Evolutionary conservation across 495 filamentous ascomycete species (phyloP), one percentile per base, ranked within the genome.

Genomic region (Aspergillus nanangensis): DNA sequence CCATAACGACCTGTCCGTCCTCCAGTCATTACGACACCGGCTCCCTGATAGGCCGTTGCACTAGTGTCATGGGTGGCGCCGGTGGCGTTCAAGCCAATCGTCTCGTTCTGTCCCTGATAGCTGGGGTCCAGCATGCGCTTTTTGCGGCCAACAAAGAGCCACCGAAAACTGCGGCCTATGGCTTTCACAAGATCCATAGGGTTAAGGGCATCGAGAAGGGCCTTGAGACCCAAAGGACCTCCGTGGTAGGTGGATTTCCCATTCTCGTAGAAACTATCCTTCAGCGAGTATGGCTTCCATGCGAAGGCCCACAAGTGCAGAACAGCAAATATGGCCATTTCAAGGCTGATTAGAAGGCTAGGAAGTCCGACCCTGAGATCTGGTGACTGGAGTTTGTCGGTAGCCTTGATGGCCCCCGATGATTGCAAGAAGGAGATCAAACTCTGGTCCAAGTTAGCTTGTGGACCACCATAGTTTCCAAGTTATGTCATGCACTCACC

Each of bases 291-390:
- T 8, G 77, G 78, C 43, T 75, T 74, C 72, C 81, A 93, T 0
- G 87, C 76, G 56, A 95, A 96, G 3, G 90, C 87, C 75, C 81
- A 94, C 5, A 92, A 62, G 53, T 96, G 90, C 23, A 96, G 64
- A 31, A 88, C 57, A 10, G 82, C 70, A 56, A 96, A 95, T 32
- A 88, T 71, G 19, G 86, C 80, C 90, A 96, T 96, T 67, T 96
- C 90, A 41, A 93, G 76, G 62, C 86, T 90, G 39, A 92, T 79
- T 23, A 94, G 67, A 20, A 94, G 66, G 14, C 81, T 79, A 1
- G 88, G 90, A 22, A 96, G 82, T 35, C 87, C 87, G 38, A 90
- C 81, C 56, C 88, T 87, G 47, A 93, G 74, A 60, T 95, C 90
- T 1, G 81, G 80, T 20, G 80, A 81, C 14, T 76, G 75, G 17